A percentile compares a stretch with the other conserved stretches of the same genome.
Evolutionary conservation across 2,329 filamentous ascomycete genomes (phyloP).

Genomic region (Colletotrichum navitas): DNA sequence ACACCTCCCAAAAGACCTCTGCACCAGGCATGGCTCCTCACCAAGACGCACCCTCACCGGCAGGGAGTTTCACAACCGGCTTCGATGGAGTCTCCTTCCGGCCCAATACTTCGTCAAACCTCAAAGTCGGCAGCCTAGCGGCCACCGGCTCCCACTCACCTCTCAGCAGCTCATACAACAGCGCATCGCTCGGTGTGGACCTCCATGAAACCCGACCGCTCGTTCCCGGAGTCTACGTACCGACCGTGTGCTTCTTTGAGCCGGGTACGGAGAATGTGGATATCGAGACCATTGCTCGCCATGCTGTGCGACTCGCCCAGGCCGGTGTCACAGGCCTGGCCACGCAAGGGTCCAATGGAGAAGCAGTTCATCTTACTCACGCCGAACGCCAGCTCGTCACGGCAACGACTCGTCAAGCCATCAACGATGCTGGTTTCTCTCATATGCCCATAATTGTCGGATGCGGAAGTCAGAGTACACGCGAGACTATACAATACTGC

Average conservation of each 20-base stretch:
- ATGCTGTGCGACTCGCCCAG: constrained; percentile 78
- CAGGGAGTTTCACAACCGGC: constrained; percentile 58
- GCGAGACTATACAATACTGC: constrained; percentile 79
- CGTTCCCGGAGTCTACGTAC: constrained; percentile 74
- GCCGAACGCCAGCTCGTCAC: constrained; percentile 78
- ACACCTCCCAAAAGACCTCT: constrained; percentile 3
- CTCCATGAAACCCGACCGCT: constrained; percentile 55
- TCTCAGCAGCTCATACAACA: constrained; percentile 59
- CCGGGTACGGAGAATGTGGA: constrained; percentile 75
- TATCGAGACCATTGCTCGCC: constrained; percentile 67
- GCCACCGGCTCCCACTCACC: constrained; percentile 51
- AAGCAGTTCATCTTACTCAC: constrained; percentile 82
- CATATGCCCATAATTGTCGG: constrained; percentile 81
- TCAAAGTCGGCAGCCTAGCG: constrained; percentile 48
- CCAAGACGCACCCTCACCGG: constrained; percentile 61
- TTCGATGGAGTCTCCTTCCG: constrained; percentile 55
- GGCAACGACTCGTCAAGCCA: constrained; percentile 74
- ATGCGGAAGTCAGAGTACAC: constrained; percentile 78
- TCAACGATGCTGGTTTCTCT: constrained; percentile 74
- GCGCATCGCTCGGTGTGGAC: constrained; percentile 51
- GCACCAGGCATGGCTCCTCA: constrained; percentile 59
- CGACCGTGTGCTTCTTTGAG: constrained; percentile 81
- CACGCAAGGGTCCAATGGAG: constrained; percentile 85
- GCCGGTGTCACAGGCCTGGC: constrained; percentile 80
- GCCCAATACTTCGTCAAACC: constrained; percentile 48